Evolutionary conservation across 805 yeast genomes (phyloP).

Genomic region (Candida silvicultrix): DNA sequence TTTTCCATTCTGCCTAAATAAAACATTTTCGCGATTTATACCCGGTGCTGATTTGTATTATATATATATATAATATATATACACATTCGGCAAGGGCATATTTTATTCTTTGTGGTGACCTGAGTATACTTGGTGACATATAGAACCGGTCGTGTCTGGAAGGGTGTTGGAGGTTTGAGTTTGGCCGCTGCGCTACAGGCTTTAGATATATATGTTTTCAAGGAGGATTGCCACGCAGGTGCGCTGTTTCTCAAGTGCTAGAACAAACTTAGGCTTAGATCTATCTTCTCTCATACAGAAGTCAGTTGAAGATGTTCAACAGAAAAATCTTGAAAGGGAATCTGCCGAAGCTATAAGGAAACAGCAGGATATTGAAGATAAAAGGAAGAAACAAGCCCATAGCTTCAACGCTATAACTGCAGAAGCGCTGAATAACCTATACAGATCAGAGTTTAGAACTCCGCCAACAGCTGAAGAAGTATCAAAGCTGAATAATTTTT

Average conservation of each 20-base stretch:
- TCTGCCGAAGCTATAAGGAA: not conserved
- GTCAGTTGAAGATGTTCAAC: not conserved
- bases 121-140: no score
- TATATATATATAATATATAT: no score
- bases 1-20: no score
- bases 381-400: not conserved
- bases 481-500: slow-evolving; percentile 31
- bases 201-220: no score
- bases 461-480: slow-evolving; percentile 16
- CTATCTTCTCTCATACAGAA: not conserved
- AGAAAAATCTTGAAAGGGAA: not conserved
- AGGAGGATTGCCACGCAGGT: not conserved
- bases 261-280: not conserved
- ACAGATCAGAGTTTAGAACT: slow-evolving; percentile 8
- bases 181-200: no score
- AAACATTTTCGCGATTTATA: not conserved
- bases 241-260: not conserved
- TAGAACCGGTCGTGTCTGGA: no score
- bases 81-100: no score
- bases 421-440: slow-evolving; percentile 9
- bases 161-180: no score
- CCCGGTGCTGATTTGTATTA: not conserved
- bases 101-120: no score
- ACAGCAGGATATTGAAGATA: not conserved
- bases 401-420: not conserved